Percentiles rank a stretch among this genome's conserved stretches.
Conservation (phyloP, 1,139 yeast species). For the Nakaseomyces nivariensis region DNA sequence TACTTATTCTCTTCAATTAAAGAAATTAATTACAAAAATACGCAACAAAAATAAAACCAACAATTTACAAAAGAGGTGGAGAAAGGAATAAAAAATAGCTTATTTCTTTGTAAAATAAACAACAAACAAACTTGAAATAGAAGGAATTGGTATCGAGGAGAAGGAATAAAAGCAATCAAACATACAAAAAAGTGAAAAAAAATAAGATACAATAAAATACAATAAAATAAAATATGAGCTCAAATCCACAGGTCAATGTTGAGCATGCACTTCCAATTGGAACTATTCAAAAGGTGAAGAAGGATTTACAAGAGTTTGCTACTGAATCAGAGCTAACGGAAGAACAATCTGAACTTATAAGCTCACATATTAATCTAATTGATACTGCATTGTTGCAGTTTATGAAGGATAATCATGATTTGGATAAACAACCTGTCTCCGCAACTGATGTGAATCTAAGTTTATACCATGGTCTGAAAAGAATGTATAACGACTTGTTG, state of each 20-base stretch:
- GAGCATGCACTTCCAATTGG: constrained; percentile 26
- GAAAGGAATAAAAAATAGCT: too few relatives aligned
- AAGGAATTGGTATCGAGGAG: too few relatives aligned
- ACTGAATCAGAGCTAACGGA: constrained; percentile 10
- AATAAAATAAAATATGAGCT: neutral
- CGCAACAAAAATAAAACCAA: too few relatives aligned
- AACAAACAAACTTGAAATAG: too few relatives aligned
- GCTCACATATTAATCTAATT: constrained; percentile 18
- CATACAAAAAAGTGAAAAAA: too few relatives aligned
- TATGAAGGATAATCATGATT: constrained; percentile 24
- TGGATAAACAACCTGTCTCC: constrained; percentile 14
- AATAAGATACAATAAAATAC: neutral
- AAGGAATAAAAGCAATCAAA: too few relatives aligned
- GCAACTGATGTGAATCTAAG: constrained; percentile 25
- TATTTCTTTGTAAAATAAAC: too few relatives aligned
- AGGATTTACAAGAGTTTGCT: constrained; percentile 17
- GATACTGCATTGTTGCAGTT: constrained; percentile 20
- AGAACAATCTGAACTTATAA: constrained; percentile 14
- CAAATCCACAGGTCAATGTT: constrained; percentile 16
- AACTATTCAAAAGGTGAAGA: constrained; percentile 22
- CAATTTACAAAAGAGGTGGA: too few relatives aligned
- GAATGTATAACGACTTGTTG: constrained; percentile 26
- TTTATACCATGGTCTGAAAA: constrained; percentile 23
- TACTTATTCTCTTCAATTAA: too few relatives aligned
- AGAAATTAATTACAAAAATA: too few relatives aligned